phyloP scores from a whole-genome alignment of 768 basidiomycete genomes.

The Leccinum broughii region DNA sequence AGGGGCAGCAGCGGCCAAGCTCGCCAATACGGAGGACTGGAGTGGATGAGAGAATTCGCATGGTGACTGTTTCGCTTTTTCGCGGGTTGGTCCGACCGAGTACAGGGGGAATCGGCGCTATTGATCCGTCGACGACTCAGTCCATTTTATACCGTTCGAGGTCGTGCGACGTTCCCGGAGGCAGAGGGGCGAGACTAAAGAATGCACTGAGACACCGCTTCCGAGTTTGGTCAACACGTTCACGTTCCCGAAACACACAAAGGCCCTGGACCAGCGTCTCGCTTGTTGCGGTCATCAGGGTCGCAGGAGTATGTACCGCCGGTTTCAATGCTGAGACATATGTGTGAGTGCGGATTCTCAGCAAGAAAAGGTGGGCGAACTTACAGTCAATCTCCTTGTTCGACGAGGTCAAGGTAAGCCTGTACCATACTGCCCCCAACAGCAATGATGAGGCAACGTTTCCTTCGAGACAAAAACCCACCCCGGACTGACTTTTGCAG shows the following conservation, averaged over 20 bases:
- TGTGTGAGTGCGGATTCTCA: neutral
- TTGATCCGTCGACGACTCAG: too few relatives aligned
- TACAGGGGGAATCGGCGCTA: neutral
- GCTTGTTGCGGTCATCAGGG: too few relatives aligned
- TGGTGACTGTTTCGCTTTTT: neutral
- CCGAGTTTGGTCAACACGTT: neutral
- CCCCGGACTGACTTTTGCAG: constrained; percentile 55
- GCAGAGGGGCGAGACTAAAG: neutral
- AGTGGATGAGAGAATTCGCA: constrained; percentile 6
- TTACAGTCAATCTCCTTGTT: constrained; percentile 77
- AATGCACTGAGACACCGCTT: neutral
- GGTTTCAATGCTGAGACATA: too few relatives aligned
- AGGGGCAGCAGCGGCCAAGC: constrained; percentile 3
- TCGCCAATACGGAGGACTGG: constrained; percentile 4
- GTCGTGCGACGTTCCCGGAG: neutral
- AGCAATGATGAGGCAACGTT: neutral
- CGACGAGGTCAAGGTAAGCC: constrained; percentile 65
- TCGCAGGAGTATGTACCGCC: too few relatives aligned
- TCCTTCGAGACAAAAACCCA: neutral
- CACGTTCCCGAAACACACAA: neutral
- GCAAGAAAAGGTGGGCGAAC: constrained; percentile 23
- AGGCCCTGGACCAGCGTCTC: too few relatives aligned
- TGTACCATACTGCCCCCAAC: constrained; percentile 23
- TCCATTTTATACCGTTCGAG: constrained; percentile 9
- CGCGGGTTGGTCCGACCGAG: neutral